These are phyloP conservation scores for Allium cepa DNA, from an alignment of 106 monocot genomes.

Conservation along the genomic window DNA sequence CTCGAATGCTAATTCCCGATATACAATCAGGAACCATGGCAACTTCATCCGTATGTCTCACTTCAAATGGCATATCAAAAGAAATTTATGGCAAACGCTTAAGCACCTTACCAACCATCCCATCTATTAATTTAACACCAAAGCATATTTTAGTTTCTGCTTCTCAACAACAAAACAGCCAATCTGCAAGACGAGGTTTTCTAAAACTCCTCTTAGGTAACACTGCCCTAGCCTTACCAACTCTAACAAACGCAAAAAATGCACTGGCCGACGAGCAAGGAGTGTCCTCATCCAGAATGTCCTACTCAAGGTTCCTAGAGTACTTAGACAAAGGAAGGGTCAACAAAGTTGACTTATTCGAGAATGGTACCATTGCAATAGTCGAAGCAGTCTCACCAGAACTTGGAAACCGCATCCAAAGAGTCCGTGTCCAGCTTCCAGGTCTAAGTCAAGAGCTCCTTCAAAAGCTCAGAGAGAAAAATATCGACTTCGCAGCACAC, in stretches of 20 bases:
- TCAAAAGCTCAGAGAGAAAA: slow-evolving; percentile 88
- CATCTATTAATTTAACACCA: slow-evolving; percentile 18
- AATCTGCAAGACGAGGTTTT: slow-evolving; percentile 65
- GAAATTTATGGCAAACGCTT: slow-evolving; percentile 17
- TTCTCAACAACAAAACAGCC: slow-evolving; percentile 46
- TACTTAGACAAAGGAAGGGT: slow-evolving; percentile 94
- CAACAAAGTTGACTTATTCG: slow-evolving; percentile 79
- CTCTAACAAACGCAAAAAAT: slow-evolving; percentile 28
- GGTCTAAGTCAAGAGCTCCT: slow-evolving; percentile 92
- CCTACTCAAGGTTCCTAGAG: slow-evolving; percentile 89
- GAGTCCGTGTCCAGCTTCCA: slow-evolving; percentile 95
- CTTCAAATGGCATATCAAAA: slow-evolving; percentile 42
- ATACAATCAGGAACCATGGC: slow-evolving; percentile 29
- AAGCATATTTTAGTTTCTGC: slow-evolving; percentile 47
- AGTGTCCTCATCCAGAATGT: slow-evolving; percentile 96
- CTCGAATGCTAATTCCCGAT: neutral
- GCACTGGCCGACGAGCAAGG: slow-evolving; percentile 90
- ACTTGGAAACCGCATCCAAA: slow-evolving; percentile 75
- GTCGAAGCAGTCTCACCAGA: slow-evolving; percentile 92
- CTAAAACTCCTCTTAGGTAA: slow-evolving; percentile 81
- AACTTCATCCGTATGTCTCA: slow-evolving; percentile 39
- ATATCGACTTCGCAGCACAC: slow-evolving; percentile 94
- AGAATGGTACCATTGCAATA: slow-evolving; percentile 98
- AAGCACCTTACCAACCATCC: slow-evolving; percentile 18
- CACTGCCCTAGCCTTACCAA: slow-evolving; percentile 51